A percentile compares a stretch with the other conserved stretches of the same genome.
phyloP scores from a whole-genome alignment of 1,284 basidiomycete genomes.

The Cryptococcus floricola region DNA sequence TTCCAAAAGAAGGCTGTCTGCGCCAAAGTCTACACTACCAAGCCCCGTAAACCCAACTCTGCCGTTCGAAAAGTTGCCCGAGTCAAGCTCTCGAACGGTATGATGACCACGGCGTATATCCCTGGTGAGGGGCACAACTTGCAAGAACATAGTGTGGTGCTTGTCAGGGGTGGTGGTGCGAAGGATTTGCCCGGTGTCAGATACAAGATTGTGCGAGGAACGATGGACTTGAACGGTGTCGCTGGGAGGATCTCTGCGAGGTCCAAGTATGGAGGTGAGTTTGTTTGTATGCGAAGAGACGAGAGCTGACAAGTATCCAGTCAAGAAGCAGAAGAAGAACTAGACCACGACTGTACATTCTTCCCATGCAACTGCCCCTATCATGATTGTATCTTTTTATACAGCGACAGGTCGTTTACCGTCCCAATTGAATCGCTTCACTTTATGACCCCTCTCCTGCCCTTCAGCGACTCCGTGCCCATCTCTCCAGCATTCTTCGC shows the following conservation, averaged over 20 bases:
- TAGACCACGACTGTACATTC: slow-evolving; percentile 20
- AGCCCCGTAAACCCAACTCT: slow-evolving; percentile 98
- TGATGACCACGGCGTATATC: slow-evolving; percentile 88
- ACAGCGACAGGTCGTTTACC: slow-evolving; percentile 5
- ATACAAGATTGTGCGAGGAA: slow-evolving; percentile 92
- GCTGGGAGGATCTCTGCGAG: slow-evolving; percentile 74
- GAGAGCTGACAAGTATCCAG: slow-evolving; percentile 47
- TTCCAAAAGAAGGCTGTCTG: slow-evolving; percentile 89
- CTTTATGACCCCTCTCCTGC: slow-evolving; percentile 28
- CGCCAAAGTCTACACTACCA: slow-evolving; percentile 73
- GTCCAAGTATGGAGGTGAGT: slow-evolving; percentile 90
- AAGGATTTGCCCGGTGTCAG: slow-evolving; percentile 96
- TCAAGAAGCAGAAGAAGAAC: slow-evolving; percentile 70
- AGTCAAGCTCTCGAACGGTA: slow-evolving; percentile 87
- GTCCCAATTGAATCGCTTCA: slow-evolving; percentile 22
- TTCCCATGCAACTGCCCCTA: slow-evolving; percentile 1
- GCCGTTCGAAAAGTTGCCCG: slow-evolving; percentile 95
- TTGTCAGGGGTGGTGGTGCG: slow-evolving; percentile 88
- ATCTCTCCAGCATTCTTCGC: slow-evolving; percentile 38
- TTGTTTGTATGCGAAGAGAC: neutral
- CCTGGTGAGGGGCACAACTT: slow-evolving; percentile 97
- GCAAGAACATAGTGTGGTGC: slow-evolving; percentile 94
- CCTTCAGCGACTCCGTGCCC: slow-evolving; percentile 28
- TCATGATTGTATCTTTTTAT: neutral
- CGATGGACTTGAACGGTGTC: slow-evolving; percentile 87